Base-by-base conservation (phyloP, 2,329 filamentous ascomycete species). In the Aureobasidium musti region DNA sequence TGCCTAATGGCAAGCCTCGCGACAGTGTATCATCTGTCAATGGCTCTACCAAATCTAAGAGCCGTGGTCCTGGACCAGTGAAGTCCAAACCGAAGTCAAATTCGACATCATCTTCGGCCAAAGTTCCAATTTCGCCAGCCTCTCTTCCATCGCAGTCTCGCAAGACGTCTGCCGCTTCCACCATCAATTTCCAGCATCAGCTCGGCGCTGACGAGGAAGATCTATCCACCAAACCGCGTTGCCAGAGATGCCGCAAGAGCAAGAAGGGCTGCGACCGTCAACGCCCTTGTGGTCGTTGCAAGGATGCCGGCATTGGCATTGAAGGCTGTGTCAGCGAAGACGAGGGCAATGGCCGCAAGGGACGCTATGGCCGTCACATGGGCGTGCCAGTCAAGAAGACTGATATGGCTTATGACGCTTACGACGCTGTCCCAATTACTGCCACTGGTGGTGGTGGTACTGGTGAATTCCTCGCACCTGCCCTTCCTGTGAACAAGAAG, bases 181-280 rank as follows among this genome's bases (percentile, higher is more conserved):
- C 82, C 13, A 77, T 88, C 74, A 87, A 85, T 74, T 87, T 87
- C 74, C 59, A 65, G 21, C 41, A 45, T 54, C 67, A 67, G 41
- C 73, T 74, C 56, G 85, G 83, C 56, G 82, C 83, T 37, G 91
- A 92, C 71, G 91, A 97, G 71, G 93, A 97, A 71, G 93, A 97
- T 67, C 82, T 98, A 23, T 97, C 94, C 0, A 93, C 90, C 71
- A 97, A 98, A 80, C 95, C 95, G 66, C 92, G 95, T 69, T 99
- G 95, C 82, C 95, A 99, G 78, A 90, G 95, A 67, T 99, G 95
- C 83, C 90, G 95, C 74, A 99, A 99, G 86, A 98, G 94, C 81
- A 99, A 99, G 84, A 99, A 99, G 81, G 95, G 95, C 14, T 99
- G 95, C 76, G 95, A 99, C 81, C 89, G 95, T 67, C 95, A 98